Evolutionary conservation across 768 basidiomycete genomes (phyloP), one percentile per base, ranked within the genome.

Genomic region (Chalciporus piperatus): DNA sequence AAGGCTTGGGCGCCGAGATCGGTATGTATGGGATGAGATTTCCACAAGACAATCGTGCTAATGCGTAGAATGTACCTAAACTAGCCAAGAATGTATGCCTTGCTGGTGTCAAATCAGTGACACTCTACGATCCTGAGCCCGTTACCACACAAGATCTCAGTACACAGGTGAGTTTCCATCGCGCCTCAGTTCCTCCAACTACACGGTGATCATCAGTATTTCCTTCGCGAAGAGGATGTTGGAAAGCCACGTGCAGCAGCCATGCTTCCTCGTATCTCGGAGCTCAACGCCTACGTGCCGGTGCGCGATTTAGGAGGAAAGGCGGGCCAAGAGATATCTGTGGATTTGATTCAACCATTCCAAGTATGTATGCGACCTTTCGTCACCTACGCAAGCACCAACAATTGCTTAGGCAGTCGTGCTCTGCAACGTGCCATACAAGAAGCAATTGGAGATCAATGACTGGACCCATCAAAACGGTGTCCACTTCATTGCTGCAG

Each of bases 21-120:
- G 96, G 95, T 85, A 73, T 53, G 35, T 37, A 7, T 37, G 73
- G 52, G 20, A 23, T 23, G 23, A 32, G 41, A 47, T 35, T 33
- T 39, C 20, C 55, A 43, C 25, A 6, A 47, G 47, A 45, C 19
- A 32, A 20, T 55, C 28, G 41, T 39, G 11, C 57, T 62, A 32
- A 64, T 47, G 41, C 19, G 22, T 2, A 5, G 17, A 6, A 32
- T 20, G 37, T 52, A 60, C 59, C 60, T 57, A 52, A 41, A 37
- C 23, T 52, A 58, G 96, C 97, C 55, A 99, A 99, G 78, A 92
- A 99, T 67, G 78, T 98, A 50, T 87, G 83, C 49, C 78, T 99
- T 48, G 97, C 97, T 44, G 97, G 97, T 51, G 97, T 99, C 45
- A 98, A 97, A 73, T 93, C 92, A 6, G 96, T 98, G 27, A 95